Base-by-base conservation (phyloP, 768 basidiomycete species). In the Lactifluus echinatus region DNA sequence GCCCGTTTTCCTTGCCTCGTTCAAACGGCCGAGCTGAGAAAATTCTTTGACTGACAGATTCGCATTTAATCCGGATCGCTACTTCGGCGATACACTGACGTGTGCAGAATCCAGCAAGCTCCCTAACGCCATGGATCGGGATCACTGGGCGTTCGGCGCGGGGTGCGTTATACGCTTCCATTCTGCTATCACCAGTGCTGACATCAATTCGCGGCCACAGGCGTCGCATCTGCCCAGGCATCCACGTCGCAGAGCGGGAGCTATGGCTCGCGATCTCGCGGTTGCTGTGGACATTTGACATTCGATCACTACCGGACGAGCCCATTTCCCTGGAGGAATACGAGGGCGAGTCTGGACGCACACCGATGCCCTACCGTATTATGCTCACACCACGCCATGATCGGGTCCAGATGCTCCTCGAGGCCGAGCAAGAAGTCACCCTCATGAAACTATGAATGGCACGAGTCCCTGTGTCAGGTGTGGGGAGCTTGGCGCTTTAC, bases 61-160 rank as follows among this genome's bases (percentile, higher is more conserved):
- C 51, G 42, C 61, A 0, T 70, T 69, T 63, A 68, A 76, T 68
- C 76, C 78, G n/a, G 75, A 79, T 11, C 70, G 78, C 2, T 79
- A 74, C 63, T 56, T 78, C 33, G 65, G 68, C 21, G 75, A 79
- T 56, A 56, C 59, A 0, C 68, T 68, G 8, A 65, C 69, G 17
- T 71, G 71, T 19, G 72, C 74, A 1, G 76, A 78, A 53, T 77
- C 76, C 2, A 74, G 75, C 15, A 75, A 76, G 37, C 64, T 74
- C 23, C 44, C 70, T 2, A 68, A 79, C 57, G 68, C 75, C 8
- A 68, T 69, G 59, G 68, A 79, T 50, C 72, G 77, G 36, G 78
- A 79, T 57, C 75, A 79, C 54, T 79, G 78, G 78, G 71, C 72
- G 65, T 79, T 77, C 51, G 78, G 78, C 15, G 76, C 66, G 1